Evolutionary conservation across 257 asterid genomes (phyloP), one percentile per base, ranked within the genome.

Genomic region (Pogostemon cablin): DNA sequence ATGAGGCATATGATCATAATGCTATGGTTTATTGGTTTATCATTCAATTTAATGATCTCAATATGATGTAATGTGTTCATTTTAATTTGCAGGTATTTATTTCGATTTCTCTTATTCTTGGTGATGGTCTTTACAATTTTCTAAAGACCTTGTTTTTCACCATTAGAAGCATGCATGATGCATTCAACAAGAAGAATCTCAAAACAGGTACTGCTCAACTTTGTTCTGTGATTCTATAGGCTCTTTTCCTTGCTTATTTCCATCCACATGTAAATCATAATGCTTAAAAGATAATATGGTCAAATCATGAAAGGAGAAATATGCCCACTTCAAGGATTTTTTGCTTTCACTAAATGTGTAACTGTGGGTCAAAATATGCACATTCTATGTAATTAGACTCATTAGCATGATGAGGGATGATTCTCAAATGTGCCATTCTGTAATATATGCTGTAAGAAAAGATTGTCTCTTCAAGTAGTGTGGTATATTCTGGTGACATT

Each of bases 81-180:
- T 60, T 55, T 67, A 37, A 5, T 9, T 0, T 79, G 84, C 88
- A 91, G 98, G 95, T 92, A 41, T 92, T 92, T 67, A 82, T 92
- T 62, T 82, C 98, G 10, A 90, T 92, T 32, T 86, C 97, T 48
- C 91, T 92, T 10, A 87, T 92, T 59, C 86, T 92, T 20, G 98
- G 98, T 0, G 97, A 92, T 47, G 98, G 98, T 34, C 85, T 90
- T 12, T 88, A 92, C 85, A 87, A 92, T 77, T 92, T 92, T 72
- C 69, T 78, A 73, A 92, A 86, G 88, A 90, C 90, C 15, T 69
- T 88, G 60, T 43, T 57, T 40, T 78, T 87, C 61, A 86, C 93
- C 1, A 69, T 73, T 9, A 64, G 72, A 9, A 91, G 82, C 67
- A 62, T 87, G 66, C 80, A 72, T 9, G 25, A 35, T 40, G 71